These are phyloP conservation scores for Piloderma croceum DNA, from an alignment of 768 basidiomycete species.

Conservation along the genomic window DNA sequence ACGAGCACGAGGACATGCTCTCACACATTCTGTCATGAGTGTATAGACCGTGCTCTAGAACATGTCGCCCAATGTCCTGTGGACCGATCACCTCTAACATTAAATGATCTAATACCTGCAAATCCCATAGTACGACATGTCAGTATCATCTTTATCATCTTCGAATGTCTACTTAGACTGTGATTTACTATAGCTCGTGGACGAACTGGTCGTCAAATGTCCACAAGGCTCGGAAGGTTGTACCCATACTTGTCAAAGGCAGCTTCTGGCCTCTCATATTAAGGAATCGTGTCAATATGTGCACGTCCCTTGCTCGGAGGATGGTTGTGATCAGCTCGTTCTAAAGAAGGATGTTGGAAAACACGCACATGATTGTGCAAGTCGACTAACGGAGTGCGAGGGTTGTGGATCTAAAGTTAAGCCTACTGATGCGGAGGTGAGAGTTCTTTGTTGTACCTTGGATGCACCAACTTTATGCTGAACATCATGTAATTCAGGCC, in stretches of 20 bases:
- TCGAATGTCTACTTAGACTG: slow-evolving; percentile 3
- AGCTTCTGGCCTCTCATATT: slow-evolving; percentile 58
- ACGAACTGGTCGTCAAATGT: slow-evolving; percentile 76
- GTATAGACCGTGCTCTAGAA: slow-evolving; percentile 64
- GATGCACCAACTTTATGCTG: slow-evolving; percentile 5
- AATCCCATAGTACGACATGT: slow-evolving; percentile 74
- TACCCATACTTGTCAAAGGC: slow-evolving; percentile 56
- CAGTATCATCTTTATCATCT: slow-evolving; percentile 22
- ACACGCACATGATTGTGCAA: slow-evolving; percentile 34
- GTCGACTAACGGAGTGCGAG: slow-evolving; percentile 34
- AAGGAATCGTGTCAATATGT: slow-evolving; percentile 55
- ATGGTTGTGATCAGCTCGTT: slow-evolving; percentile 39
- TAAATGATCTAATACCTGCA: slow-evolving; percentile 59
- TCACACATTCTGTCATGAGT: slow-evolving; percentile 85
- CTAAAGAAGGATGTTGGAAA: slow-evolving; percentile 42
- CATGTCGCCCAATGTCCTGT: slow-evolving; percentile 77
- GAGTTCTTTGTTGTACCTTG: slow-evolving; percentile 11
- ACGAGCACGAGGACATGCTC: slow-evolving; percentile 67
- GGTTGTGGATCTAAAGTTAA: slow-evolving; percentile 31
- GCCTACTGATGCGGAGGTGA: slow-evolving; percentile 33
- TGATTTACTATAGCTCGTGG: slow-evolving; percentile 55
- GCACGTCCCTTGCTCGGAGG: slow-evolving; percentile 45
- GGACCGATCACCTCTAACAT: slow-evolving; percentile 62
- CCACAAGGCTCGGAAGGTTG: slow-evolving; percentile 57
- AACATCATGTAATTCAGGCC: slow-evolving; percentile 20